phyloP scores from a whole-genome alignment of 805 yeast genomes.

The Ogataea naganishii region DNA sequence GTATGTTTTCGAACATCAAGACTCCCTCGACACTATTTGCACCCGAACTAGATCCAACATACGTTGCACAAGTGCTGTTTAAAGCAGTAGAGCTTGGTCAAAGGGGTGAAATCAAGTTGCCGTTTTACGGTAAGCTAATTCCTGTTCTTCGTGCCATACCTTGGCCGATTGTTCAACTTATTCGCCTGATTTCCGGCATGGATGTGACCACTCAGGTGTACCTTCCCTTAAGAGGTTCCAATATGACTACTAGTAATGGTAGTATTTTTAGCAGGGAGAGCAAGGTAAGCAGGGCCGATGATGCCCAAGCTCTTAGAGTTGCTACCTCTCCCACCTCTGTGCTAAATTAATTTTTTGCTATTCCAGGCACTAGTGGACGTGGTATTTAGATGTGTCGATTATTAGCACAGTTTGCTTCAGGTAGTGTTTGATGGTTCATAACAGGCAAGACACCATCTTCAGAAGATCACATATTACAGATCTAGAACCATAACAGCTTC shows the following conservation, averaged over 20 bases:
- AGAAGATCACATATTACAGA: too few species aligned
- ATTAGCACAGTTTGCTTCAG: too few species aligned
- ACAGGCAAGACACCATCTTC: too few species aligned
- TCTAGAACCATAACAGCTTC: too few species aligned
- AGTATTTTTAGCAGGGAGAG: too few species aligned
- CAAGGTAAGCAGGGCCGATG: too few species aligned
- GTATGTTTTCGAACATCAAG: conserved; percentile 60
- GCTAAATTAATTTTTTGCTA: too few species aligned
- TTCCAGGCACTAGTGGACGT: too few species aligned
- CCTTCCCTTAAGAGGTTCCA: neutral
- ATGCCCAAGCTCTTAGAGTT: too few species aligned
- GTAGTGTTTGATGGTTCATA: too few species aligned
- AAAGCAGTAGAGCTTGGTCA: conserved; percentile 50
- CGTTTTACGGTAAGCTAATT: conserved; percentile 67
- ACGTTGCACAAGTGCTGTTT: conserved; percentile 54
- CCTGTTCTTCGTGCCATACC: conserved; percentile 69
- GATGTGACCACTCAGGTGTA: conserved; percentile 31
- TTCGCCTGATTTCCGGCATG: conserved; percentile 57
- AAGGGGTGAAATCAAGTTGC: conserved; percentile 62
- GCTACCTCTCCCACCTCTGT: too few species aligned
- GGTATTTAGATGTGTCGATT: too few species aligned
- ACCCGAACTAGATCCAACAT: conserved; percentile 66
- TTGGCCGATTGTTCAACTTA: conserved; percentile 52
- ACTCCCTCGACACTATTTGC: conserved; percentile 76
- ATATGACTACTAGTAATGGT: neutral